phyloP scores from a whole-genome alignment of 805 yeast genomes.

The Hanseniaspora jakobsenii region DNA sequence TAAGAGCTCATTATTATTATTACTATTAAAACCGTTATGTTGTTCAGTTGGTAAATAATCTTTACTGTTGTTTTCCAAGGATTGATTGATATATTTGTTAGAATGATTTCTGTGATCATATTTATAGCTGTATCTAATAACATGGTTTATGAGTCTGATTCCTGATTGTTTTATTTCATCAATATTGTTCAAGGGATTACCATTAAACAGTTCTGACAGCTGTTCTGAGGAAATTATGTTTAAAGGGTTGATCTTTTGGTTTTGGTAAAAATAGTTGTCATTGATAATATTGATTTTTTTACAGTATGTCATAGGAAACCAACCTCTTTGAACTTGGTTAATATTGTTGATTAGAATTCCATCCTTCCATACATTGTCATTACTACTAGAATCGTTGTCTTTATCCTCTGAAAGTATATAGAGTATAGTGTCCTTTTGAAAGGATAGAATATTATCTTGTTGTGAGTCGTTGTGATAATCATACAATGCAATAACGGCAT shows the following conservation, averaged over 20 bases:
- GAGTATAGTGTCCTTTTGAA: slow-evolving; percentile 51
- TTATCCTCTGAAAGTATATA: slow-evolving; percentile 46
- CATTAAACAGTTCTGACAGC: neutral
- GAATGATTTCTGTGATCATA: too few relatives aligned
- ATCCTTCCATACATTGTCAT: slow-evolving; percentile 71
- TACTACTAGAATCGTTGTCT: slow-evolving; percentile 21
- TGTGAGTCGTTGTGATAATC: slow-evolving; percentile 16
- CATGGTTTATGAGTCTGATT: slow-evolving; percentile 4
- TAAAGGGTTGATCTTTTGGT: slow-evolving; percentile 2
- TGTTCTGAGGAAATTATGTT: neutral
- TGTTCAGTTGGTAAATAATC: neutral
- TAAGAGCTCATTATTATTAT: too few relatives aligned
- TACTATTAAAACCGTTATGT: too few relatives aligned
- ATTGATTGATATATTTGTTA: too few relatives aligned
- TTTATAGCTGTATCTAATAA: slow-evolving; percentile 13
- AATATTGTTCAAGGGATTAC: neutral
- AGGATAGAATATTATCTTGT: slow-evolving; percentile 15
- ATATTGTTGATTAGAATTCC: slow-evolving; percentile 38
- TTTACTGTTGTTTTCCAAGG: too few relatives aligned
- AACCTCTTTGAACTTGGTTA: slow-evolving; percentile 42
- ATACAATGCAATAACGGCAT: slow-evolving; percentile 21
- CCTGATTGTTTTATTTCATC: neutral
- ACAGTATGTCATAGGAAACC: slow-evolving; percentile 63
- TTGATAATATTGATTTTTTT: slow-evolving; percentile 3
- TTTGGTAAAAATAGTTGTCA: slow-evolving; percentile 4